Evolutionary conservation across 2,329 filamentous ascomycete species (phyloP).

Genomic region (Penicillium sp.): DNA sequence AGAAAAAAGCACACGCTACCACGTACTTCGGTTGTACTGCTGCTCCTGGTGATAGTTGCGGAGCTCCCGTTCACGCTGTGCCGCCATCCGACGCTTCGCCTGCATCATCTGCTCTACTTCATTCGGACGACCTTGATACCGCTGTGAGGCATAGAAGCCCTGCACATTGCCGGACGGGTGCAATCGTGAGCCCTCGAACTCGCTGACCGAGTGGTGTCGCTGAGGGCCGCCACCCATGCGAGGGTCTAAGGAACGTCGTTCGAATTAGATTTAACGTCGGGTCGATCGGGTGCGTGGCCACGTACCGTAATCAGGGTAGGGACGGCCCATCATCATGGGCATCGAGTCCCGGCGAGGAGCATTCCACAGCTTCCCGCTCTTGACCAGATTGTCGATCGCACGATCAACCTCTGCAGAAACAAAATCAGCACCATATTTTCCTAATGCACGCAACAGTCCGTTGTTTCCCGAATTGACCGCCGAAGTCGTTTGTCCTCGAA

Average conservation of each 20-base stretch:
- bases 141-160: constrained; percentile 89
- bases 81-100: constrained; percentile 98
- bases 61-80: constrained; percentile 96
- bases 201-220: constrained; percentile 78
- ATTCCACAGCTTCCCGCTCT: constrained; percentile 89
- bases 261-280: constrained; percentile 22
- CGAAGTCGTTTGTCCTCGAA: neutral
- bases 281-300: constrained; percentile 27
- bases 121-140: constrained; percentile 79
- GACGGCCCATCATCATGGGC: constrained; percentile 57
- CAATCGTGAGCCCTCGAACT: constrained; percentile 71
- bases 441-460: neutral
- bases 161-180: constrained; percentile 75
- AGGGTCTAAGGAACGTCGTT: constrained; percentile 53
- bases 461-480: neutral
- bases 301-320: constrained; percentile 58
- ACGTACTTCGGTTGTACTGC: constrained; percentile 97
- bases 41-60: constrained; percentile 99
- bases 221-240: constrained; percentile 61
- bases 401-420: constrained; percentile 75
- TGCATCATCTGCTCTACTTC: constrained; percentile 99
- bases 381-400: constrained; percentile 89
- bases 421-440: constrained; percentile 22
- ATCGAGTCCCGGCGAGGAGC: constrained; percentile 72
- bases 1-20: constrained; percentile 38